phyloP scores from a whole-genome alignment of 192 early-diverging fungal species.

The Backusella luteola region DNA sequence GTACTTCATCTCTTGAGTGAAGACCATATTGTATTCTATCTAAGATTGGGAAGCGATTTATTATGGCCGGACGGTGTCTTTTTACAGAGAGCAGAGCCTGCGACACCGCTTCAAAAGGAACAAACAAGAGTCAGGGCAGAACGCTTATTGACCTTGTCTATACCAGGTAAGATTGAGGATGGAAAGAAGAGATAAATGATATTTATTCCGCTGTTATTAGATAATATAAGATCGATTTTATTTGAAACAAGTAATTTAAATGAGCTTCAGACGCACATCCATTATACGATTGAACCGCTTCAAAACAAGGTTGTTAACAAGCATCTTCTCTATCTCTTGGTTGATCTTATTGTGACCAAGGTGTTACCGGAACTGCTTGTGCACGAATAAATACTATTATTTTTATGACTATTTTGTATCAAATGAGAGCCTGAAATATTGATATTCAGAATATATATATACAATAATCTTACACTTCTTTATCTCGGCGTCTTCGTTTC shows the following conservation, averaged over 20 bases:
- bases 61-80: conserved; percentile 48
- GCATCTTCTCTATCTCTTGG: conserved; percentile 47
- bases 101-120: conserved; percentile 36
- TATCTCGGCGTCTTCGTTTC: too few relatives aligned
- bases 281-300: conserved; percentile 40
- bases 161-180: conserved; percentile 38
- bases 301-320: conserved; percentile 50
- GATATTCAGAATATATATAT: too few relatives aligned
- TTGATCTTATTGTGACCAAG: conserved; percentile 44
- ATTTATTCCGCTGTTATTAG: conserved; percentile 1
- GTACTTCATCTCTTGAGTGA: conserved; percentile 49
- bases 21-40: conserved; percentile 43
- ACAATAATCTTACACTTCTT: too few relatives aligned
- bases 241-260: conserved; percentile 31
- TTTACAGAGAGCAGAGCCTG: conserved; percentile 35
- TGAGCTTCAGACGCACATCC: conserved; percentile 36
- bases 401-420: too few relatives aligned
- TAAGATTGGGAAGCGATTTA: conserved; percentile 44
- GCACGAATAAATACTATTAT: neutral
- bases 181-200: neutral
- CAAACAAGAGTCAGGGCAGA: conserved; percentile 46
- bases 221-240: conserved; percentile 15
- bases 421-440: too few relatives aligned
- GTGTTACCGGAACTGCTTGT: conserved; percentile 41
- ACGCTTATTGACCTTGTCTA: conserved; percentile 32